Conservation (phyloP, 305 asterid species). For the Fraxinus sp. region DNA sequence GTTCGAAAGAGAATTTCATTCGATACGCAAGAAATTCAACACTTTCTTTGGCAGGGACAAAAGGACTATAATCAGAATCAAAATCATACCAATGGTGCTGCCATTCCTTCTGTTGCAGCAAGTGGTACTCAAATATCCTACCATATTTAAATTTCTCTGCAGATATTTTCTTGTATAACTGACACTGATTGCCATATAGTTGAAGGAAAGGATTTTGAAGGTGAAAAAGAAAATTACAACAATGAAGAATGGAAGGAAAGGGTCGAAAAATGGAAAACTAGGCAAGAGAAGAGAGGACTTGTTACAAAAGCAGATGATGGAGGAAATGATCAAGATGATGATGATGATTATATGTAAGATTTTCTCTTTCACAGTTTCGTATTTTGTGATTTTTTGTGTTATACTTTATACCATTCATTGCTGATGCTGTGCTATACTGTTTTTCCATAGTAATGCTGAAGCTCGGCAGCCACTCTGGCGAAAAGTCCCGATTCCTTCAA, state of each 20-base stretch:
- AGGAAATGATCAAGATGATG: slow-evolving; percentile 46
- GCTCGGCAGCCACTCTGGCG: slow-evolving; percentile 89
- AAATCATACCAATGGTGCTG: slow-evolving; percentile 33
- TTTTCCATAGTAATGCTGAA: slow-evolving; percentile 61
- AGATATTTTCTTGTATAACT: neutral
- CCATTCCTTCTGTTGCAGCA: slow-evolving; percentile 50
- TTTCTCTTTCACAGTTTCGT: neutral
- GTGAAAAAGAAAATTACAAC: slow-evolving; percentile 50
- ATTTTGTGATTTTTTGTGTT: neutral
- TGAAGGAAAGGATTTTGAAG: slow-evolving; percentile 63
- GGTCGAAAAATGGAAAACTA: slow-evolving; percentile 73
- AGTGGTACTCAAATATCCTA: slow-evolving; percentile 41
- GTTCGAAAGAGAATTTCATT: neutral
- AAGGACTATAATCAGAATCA: slow-evolving; percentile 39
- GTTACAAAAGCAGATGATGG: slow-evolving; percentile 48
- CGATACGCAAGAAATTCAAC: neutral
- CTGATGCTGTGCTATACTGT: neutral
- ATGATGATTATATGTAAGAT: slow-evolving; percentile 58
- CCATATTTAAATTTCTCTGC: neutral
- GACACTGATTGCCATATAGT: slow-evolving; percentile 26
- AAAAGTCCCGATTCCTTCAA: slow-evolving; percentile 70
- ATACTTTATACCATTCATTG: neutral
- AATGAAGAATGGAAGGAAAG: slow-evolving; percentile 74
- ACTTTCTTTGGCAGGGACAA: slow-evolving; percentile 42
- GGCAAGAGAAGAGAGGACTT: slow-evolving; percentile 74